Evolutionary conservation across 345 rosid genomes (phyloP).

Genomic region (Firmiana major): DNA sequence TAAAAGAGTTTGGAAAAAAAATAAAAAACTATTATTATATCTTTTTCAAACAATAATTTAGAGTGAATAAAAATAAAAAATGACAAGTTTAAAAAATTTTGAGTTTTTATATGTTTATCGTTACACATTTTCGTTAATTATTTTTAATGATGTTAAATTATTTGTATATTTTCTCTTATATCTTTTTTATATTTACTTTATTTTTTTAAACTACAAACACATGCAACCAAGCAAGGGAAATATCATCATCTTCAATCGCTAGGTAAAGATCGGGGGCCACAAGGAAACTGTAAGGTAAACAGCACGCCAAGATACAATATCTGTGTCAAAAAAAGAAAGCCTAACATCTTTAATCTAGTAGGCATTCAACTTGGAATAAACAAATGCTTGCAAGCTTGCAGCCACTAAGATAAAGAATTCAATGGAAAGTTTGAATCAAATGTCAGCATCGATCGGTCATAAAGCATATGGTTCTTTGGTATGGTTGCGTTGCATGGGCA

Average conservation of each 20-base stretch:
- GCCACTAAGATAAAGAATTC: slow-evolving; percentile 24
- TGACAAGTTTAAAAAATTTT: too few relatives aligned
- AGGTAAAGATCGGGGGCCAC: slow-evolving; percentile 12
- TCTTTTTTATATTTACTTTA: too few relatives aligned
- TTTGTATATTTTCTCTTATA: too few relatives aligned
- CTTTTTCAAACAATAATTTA: too few relatives aligned
- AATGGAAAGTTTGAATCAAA: slow-evolving; percentile 20
- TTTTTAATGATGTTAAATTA: too few relatives aligned
- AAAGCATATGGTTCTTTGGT: neutral
- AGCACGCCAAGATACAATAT: neutral
- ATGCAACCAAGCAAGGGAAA: too few relatives aligned
- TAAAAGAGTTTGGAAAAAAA: too few relatives aligned
- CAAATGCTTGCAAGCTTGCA: slow-evolving; percentile 47
- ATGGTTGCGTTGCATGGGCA: slow-evolving; percentile 11
- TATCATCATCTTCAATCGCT: neutral
- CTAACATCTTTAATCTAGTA: neutral
- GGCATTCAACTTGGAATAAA: neutral
- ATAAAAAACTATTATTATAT: too few relatives aligned
- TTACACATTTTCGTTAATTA: too few relatives aligned
- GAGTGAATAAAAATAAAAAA: too few relatives aligned
- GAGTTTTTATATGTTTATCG: too few relatives aligned
- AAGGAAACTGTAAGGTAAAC: neutral
- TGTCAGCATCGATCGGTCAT: slow-evolving; percentile 17
- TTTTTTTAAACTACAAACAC: too few relatives aligned
- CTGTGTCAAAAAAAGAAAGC: neutral